Conservation (phyloP, 2,329 filamentous ascomycete species). For the Pseudogymnoascus sp. region DNA sequence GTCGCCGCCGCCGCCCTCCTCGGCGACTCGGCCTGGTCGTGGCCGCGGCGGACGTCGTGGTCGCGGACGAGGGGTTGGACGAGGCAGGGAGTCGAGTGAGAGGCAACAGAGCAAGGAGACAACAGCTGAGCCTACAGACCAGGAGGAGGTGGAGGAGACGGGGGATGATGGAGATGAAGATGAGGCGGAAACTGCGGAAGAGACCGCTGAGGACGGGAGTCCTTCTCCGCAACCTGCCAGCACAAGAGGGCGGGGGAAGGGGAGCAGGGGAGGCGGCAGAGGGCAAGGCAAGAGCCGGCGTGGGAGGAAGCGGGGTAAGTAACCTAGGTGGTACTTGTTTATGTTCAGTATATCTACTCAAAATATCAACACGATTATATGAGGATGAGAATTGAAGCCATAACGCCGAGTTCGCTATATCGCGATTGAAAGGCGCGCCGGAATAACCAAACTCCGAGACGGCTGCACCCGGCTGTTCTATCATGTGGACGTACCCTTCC, state of each 20-base stretch:
- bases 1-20: conserved; percentile 35
- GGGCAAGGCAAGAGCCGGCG: conserved; percentile 8
- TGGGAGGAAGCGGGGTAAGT: conserved; percentile 8
- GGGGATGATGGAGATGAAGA: conserved; percentile 30
- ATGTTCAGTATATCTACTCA: background rate
- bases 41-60: conserved; percentile 35
- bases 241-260: conserved; percentile 20
- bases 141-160: conserved; percentile 27
- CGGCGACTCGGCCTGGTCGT: conserved; percentile 30
- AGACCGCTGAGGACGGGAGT: conserved; percentile 22
- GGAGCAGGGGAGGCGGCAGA: conserved; percentile 9
- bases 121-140: conserved; percentile 26
- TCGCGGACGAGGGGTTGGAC: conserved; percentile 35
- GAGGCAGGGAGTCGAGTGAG: conserved; percentile 30
- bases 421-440: background rate
- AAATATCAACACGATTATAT: background rate
- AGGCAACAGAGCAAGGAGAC: conserved; percentile 28
- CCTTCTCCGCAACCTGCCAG: conserved; percentile 22
- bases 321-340: background rate
- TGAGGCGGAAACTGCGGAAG: conserved; percentile 32
- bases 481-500: conserved; percentile 5
- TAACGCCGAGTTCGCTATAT: background rate
- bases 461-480: background rate
- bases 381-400: background rate
- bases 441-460: background rate